phyloP scores from a whole-genome alignment of 2,329 filamentous ascomycete species.

The Colletotrichum kahawae region DNA sequence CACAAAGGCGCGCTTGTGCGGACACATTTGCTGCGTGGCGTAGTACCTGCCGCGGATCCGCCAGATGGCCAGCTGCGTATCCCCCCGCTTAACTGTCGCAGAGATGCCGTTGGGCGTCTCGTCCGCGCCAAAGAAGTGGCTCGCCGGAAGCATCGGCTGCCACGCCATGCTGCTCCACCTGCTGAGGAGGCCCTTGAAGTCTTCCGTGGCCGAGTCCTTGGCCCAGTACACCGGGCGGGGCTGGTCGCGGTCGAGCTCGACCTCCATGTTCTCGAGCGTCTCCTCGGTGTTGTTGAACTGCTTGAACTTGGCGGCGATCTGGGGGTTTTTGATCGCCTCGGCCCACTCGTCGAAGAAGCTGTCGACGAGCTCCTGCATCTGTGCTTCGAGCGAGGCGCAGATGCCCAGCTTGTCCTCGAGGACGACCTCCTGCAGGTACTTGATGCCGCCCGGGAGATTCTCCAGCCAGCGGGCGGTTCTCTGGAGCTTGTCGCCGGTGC shows the following conservation, averaged over 20 bases:
- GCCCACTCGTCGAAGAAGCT: constrained; percentile 93
- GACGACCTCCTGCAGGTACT: constrained; percentile 82
- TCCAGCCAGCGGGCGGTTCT: constrained; percentile 90
- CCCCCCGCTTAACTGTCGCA: constrained; percentile 81
- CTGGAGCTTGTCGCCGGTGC: constrained; percentile 88
- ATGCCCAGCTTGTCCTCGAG: constrained; percentile 88
- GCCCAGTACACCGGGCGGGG: constrained; percentile 79
- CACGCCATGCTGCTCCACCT: constrained; percentile 73
- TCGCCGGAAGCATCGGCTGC: constrained; percentile 78
- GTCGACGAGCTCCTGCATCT: constrained; percentile 86
- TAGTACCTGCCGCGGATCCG: constrained; percentile 82
- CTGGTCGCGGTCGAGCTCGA: constrained; percentile 75
- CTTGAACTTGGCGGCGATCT: constrained; percentile 71
- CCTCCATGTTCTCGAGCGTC: constrained; percentile 71
- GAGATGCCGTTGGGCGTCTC: constrained; percentile 74
- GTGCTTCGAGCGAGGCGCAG: constrained; percentile 79
- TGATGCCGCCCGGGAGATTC: constrained; percentile 80
- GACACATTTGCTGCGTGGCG: constrained; percentile 93
- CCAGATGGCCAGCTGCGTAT: constrained; percentile 89
- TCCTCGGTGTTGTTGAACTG: constrained; percentile 87
- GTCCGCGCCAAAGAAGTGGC: constrained; percentile 69
- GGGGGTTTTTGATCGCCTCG: constrained; percentile 75
- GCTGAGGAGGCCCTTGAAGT: constrained; percentile 71
- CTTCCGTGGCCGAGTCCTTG: constrained; percentile 66
- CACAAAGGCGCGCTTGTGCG: constrained; percentile 90